phyloP scores from a whole-genome alignment of 1,284 basidiomycete species.

The Cutaneotrichosporon spelunceum region DNA sequence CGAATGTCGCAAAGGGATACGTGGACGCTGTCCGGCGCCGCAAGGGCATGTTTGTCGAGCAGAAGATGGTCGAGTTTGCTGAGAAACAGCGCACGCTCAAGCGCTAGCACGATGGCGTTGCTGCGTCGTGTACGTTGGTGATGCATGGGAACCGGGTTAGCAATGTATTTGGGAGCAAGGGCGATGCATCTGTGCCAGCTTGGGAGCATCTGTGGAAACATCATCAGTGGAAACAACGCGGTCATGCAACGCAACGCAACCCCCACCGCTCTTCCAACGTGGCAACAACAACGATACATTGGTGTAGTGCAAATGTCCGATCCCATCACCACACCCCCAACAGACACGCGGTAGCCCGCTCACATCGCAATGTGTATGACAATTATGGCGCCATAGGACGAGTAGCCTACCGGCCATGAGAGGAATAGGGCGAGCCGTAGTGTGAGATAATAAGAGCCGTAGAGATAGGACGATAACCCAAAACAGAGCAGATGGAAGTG shows the following conservation, averaged over 20 bases:
- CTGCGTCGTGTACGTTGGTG: no score
- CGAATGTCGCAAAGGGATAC: conserved; percentile 90
- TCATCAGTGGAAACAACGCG: no score
- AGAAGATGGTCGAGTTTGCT: conserved; percentile 86
- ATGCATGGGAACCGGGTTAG: no score
- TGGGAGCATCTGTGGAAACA: no score
- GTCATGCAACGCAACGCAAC: no score
- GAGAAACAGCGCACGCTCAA: conserved; percentile 98
- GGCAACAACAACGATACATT: background rate
- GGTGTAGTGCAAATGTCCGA: background rate
- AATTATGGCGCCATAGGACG: conserved; percentile 2
- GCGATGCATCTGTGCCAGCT: no score
- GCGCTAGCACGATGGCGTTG: no score
- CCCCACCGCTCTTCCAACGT: no score
- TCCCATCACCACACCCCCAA: background rate
- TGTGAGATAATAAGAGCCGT: conserved; percentile 11
- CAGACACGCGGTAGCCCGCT: conserved; percentile 8
- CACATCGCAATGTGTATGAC: conserved; percentile 9
- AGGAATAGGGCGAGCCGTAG: background rate
- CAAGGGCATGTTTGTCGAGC: conserved; percentile 93
- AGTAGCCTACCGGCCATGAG: background rate
- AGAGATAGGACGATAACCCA: background rate
- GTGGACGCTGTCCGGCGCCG: conserved; percentile 87
- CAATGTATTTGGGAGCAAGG: no score
- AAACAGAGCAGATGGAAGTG: background rate